Evolutionary conservation across 306 rosid species (phyloP), one percentile per base, ranked within the genome.

Genomic region (Cercis canadensis): DNA sequence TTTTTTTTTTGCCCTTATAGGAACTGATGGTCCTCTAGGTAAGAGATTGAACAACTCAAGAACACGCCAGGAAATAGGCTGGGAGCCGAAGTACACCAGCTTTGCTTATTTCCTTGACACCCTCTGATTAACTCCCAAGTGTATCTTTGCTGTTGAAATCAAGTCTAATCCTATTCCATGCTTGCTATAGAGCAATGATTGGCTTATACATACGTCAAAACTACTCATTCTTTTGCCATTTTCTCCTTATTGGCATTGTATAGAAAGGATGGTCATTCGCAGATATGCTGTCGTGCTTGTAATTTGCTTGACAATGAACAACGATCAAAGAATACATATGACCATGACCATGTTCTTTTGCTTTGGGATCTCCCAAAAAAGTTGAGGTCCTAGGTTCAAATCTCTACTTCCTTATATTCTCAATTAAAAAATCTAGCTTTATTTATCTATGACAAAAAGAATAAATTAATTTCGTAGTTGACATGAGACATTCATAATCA

Each of bases 51-150:
- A 87, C 89, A 94, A 91, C 90, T 81, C 87, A 8, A 90, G 68
- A 82, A 86, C 96, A 31, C 90, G 97, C 15, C 78, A 80, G 37
- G 90, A 87, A 76, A 31, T 89, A 19, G 96, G 95, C n/a, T 94
- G 99, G 99, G 92, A 87, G 78, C 97, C 99, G 0, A 94, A 86
- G 84, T 91, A 89, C 86, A 63, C 88, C 9, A 89, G 96, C 75
- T 94, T 94, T 53, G 36, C 86, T 32, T 77, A 80, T 72, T 94
- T 87, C 75, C 89, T 91, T 36, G 97, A 83, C 74, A 86, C 75
- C 79, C 32, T 89, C 31, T 73, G 82, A 87, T 56, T 19, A 41
- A n/a, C n/a, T n/a, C n/a, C n/a, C n/a, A n/a, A n/a, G 29, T 24
- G 29, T 24, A 24, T 57, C 66, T 33, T 56, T n/a, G 61, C 31